These are phyloP conservation scores for Pseudozyma flocculosa DNA, from an alignment of 1,284 basidiomycete species.

Conservation along the genomic window DNA sequence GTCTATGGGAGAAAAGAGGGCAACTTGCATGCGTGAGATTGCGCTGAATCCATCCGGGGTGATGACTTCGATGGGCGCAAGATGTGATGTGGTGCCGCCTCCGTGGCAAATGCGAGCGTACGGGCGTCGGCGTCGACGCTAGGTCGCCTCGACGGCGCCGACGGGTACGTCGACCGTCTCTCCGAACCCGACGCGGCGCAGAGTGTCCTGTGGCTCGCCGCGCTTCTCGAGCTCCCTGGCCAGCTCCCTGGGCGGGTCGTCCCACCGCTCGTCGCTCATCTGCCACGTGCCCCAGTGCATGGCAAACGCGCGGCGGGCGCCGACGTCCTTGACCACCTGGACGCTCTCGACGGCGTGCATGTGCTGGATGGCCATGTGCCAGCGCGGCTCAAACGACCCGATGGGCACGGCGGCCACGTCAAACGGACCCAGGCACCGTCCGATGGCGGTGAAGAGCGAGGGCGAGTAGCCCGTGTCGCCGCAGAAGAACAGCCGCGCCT, in stretches of 20 bases:
- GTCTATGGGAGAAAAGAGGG: no score
- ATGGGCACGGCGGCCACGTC: slow-evolving; percentile 62
- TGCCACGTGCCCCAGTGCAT: slow-evolving; percentile 63
- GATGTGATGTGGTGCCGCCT: no score
- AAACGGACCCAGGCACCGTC: slow-evolving; percentile 60
- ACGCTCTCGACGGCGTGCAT: slow-evolving; percentile 42
- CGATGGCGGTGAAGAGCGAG: slow-evolving; percentile 59
- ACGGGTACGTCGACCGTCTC: slow-evolving; percentile 13
- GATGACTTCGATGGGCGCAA: no score
- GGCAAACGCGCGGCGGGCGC: slow-evolving; percentile 46
- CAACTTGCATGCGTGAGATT: no score
- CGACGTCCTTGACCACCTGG: slow-evolving; percentile 40
- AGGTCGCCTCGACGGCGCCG: no score
- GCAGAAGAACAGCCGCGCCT: slow-evolving; percentile 58
- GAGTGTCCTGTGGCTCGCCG: no score
- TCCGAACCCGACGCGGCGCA: slow-evolving; percentile 13
- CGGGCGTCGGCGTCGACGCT: no score
- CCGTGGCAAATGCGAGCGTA: no score
- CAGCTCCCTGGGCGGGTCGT: slow-evolving; percentile 38
- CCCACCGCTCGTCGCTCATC: slow-evolving; percentile 58
- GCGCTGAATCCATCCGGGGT: no score
- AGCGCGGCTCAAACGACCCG: slow-evolving; percentile 55
- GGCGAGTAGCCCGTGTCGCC: slow-evolving; percentile 59
- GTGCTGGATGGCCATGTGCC: slow-evolving; percentile 51
- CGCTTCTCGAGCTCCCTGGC: not conserved